Evolutionary conservation across 2,329 filamentous ascomycete species (phyloP).

Genomic region (Colletotrichum orchidophilum): DNA sequence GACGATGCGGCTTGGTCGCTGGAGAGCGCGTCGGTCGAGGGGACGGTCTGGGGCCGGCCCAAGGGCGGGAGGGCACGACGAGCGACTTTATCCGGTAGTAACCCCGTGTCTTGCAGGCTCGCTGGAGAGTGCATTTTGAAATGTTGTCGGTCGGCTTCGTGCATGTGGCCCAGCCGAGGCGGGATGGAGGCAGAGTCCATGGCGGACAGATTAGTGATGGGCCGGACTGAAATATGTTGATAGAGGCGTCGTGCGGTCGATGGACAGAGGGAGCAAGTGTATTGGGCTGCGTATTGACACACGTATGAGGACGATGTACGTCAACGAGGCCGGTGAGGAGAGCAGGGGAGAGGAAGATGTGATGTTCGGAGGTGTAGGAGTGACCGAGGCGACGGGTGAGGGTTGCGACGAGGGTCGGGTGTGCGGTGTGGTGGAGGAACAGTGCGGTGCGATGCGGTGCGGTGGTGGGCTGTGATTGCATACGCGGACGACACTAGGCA

Average conservation of each 20-base stretch:
- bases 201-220: constrained; percentile 17
- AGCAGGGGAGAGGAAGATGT: not conserved
- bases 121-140: constrained; percentile 24
- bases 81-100: constrained; percentile 16
- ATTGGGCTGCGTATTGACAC: not conserved
- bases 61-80: constrained; percentile 6
- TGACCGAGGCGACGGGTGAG: not conserved
- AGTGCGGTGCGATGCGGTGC: constrained; percentile 5
- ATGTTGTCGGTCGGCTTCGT: constrained; percentile 11
- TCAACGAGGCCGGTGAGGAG: not conserved
- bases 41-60: not conserved
- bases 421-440: constrained; percentile 7
- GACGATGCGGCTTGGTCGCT: constrained; percentile 12
- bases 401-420: constrained; percentile 37
- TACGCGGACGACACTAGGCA: constrained; percentile 22
- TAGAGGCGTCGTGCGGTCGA: constrained; percentile 1
- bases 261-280: not conserved
- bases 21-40: constrained; percentile 16
- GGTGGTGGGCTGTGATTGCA: constrained; percentile 1
- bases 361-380: constrained; percentile 8
- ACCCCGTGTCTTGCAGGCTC: not conserved
- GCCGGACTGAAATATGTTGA: constrained; percentile 5
- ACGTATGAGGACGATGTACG: not conserved
- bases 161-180: constrained; percentile 27
- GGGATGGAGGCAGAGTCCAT: constrained; percentile 33